Evolutionary conservation across 2,329 filamentous ascomycete species (phyloP), one percentile per base, ranked within the genome.

Genomic region (Claviceps fusiformis): DNA sequence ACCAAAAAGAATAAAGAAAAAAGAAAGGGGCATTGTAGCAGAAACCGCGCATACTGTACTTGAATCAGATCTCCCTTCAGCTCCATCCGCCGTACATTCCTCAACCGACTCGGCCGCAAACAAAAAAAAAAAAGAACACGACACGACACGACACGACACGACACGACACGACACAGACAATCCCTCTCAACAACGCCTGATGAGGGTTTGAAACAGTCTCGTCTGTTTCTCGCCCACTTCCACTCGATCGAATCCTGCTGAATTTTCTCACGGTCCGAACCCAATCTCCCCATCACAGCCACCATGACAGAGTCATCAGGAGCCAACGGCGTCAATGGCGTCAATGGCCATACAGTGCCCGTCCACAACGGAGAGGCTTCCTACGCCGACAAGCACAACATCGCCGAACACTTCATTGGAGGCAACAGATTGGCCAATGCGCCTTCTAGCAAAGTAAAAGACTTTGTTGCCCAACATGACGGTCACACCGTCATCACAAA

Each of bases 401-500:
- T 98, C 59, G 83, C 90, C 59, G 79, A 89, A 72, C 93, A 98
- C 77, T 98, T 97, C 74, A 95, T 97, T 70, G 93, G 93, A 65
- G 92, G 93, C 61, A 96, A 95, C 76, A 82, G 84, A 68, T 74
- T 98, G 60, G 83, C 83, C 60, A 86, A 86, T 68, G 93, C 93
- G 52, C 74, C 87, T 48, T 81, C 90, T 43, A 86, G 91, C 70
- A 86, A 85, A 67, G 89, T 98, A 59, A 97, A 95, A 80, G 92
- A 98, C 72, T 98, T 97, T 74, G 92, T 98, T 50, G 82, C 87
- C 53, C 78, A 80, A 58, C 80, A 95, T 71, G 88, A 91, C 67
- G 93, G 93, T 58, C 93, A 98, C 79, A 97, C 93, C 24, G 92
- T 97, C 71, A 98, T 98, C 69, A 95, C 89, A 67, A 97, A 91